These are phyloP conservation scores for Penicillium soppii DNA, from an alignment of 495 filamentous ascomycete species.

Conservation along the genomic window DNA sequence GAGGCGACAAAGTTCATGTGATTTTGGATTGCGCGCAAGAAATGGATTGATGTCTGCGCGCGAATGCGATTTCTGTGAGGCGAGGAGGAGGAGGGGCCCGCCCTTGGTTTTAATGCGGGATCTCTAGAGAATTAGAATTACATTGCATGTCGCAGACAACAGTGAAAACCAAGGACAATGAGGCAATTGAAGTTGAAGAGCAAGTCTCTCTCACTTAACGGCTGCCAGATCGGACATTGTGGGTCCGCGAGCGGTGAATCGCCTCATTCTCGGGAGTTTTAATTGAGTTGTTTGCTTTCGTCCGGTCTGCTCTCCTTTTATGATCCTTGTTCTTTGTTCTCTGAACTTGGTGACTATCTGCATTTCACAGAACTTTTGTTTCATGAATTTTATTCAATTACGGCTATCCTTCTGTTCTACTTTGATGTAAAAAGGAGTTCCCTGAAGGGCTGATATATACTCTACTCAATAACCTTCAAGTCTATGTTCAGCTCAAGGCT, in stretches of 20 bases:
- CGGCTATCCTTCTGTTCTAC: too few relatives aligned
- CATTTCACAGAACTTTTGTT: too few relatives aligned
- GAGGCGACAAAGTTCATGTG: not conserved
- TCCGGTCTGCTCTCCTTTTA: too few relatives aligned
- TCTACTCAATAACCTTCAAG: not conserved
- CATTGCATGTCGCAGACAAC: conserved; percentile 6
- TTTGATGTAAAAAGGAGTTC: too few relatives aligned
- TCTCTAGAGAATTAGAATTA: conserved; percentile 6
- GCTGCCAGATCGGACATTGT: conserved; percentile 9
- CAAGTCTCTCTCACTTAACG: conserved; percentile 1
- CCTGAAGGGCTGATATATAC: not conserved
- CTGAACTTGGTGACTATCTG: too few relatives aligned
- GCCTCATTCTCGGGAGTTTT: too few relatives aligned
- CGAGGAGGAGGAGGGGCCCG: conserved; percentile 7
- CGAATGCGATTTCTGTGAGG: conserved; percentile 1
- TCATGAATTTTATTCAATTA: too few relatives aligned
- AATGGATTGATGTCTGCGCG: not conserved
- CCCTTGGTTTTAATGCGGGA: conserved; percentile 6
- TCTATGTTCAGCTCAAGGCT: not conserved
- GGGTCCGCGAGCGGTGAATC: conserved; percentile 12
- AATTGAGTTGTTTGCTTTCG: too few relatives aligned
- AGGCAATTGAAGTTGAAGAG: conserved; percentile 1
- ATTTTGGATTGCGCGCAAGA: not conserved
- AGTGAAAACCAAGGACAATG: not conserved
- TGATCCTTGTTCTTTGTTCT: too few relatives aligned